Base-by-base conservation (phyloP, 495 filamentous ascomycete species). In the Tuber magnatum region DNA sequence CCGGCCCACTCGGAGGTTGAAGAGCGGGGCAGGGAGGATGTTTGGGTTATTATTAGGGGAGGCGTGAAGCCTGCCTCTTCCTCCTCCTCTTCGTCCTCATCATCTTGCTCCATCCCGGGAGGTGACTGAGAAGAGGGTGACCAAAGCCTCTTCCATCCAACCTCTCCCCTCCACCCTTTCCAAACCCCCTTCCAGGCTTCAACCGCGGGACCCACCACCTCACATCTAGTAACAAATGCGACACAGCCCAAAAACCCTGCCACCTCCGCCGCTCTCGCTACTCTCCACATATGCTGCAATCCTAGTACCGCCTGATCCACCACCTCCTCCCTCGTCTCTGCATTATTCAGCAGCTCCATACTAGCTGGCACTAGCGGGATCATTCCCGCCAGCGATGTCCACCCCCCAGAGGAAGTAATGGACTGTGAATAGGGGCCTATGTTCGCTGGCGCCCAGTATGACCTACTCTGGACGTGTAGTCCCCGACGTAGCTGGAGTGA, bases 361-460 rank as follows among this genome's bases (percentile, higher is more conserved):
- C 88, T 88, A 22, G 90, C 88, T 0, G 95, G 95, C 3, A 94
- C 85, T 3, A 99, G 87, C 2, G 95, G 93, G 71, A 99, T 97
- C 83, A 98, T 94, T 0, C 95, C 95, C 1, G 96, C 94, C 20
- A 97, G 86, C 70, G 80, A 84, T 74, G 84, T 83, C 71, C 78
- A 74, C 65, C 51, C 71, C 51, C 70, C 56, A 71, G 88, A 74
- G 43, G 89, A 89, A 32, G 89, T 83, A 28, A 95, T 89, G 1
- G 95, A 93, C 84, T 99, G 95, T 20, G 93, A 96, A 83, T 99
- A 99, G 0, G 96, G 95, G 0, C 95, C 95, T 72, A 99, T 99
- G 78, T 98, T 98, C 12, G 96, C 94, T 0, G 95, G 95, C 1
- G 95, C 96, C 95, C 95, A 99, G 86, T 98, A 97, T 5, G 92